Evolutionary conservation across 805 yeast genomes (phyloP).

Genomic region (Lachancea cidri): DNA sequence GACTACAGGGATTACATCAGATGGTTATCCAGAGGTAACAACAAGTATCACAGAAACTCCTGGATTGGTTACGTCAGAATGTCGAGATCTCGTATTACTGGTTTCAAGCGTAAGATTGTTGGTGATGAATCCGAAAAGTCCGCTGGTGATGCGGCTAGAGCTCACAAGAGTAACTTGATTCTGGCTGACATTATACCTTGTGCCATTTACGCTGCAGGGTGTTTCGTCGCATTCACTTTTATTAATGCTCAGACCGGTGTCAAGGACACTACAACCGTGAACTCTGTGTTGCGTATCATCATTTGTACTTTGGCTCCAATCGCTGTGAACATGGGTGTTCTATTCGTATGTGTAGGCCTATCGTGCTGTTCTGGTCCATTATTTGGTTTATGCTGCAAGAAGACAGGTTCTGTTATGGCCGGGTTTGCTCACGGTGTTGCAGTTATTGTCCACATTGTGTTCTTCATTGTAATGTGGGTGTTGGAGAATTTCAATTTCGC

Average conservation of each 20-base stretch:
- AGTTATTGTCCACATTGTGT: slow-evolving; percentile 77
- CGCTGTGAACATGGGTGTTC: slow-evolving; percentile 80
- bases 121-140: slow-evolving; percentile 77
- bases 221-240: slow-evolving; percentile 73
- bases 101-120: slow-evolving; percentile 68
- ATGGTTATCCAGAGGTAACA: slow-evolving; percentile 89
- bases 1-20: slow-evolving; percentile 92
- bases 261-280: slow-evolving; percentile 46
- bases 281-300: slow-evolving; percentile 65
- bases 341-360: slow-evolving; percentile 68
- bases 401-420: slow-evolving; percentile 92
- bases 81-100: slow-evolving; percentile 79
- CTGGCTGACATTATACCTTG: slow-evolving; percentile 71
- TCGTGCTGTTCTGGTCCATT: slow-evolving; percentile 98
- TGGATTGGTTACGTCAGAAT: slow-evolving; percentile 83
- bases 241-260: slow-evolving; percentile 88
- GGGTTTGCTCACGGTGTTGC: slow-evolving; percentile 95
- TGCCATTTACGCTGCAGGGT: slow-evolving; percentile 68
- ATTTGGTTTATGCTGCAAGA: slow-evolving; percentile 91
- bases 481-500: slow-evolving; percentile 87
- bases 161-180: slow-evolving; percentile 69
- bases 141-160: slow-evolving; percentile 80
- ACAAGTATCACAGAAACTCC: slow-evolving; percentile 82
- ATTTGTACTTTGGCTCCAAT: slow-evolving; percentile 89
- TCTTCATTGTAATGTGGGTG: slow-evolving; percentile 96